Evolutionary conservation across 257 asterid species (phyloP).

Genomic region (Plantago elongata): DNA sequence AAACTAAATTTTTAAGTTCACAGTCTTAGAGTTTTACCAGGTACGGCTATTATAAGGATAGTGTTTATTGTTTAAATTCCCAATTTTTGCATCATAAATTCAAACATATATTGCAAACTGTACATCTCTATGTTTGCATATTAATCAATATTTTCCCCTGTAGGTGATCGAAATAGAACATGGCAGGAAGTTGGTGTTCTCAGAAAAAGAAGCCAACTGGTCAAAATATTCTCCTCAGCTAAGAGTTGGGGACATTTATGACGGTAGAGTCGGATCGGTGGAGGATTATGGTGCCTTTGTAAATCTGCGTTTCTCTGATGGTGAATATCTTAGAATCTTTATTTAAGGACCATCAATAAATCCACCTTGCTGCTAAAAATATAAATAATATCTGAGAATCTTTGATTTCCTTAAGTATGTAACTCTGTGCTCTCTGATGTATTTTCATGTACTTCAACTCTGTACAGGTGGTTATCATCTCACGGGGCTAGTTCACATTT

Average conservation of each 20-base stretch:
- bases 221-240: constrained; percentile 52
- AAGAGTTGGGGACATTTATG: constrained; percentile 56
- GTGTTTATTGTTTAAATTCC: too few species aligned
- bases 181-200: constrained; percentile 70
- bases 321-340: constrained; percentile 31
- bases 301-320: constrained; percentile 78
- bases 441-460: background rate
- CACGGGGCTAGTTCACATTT: constrained; percentile 89
- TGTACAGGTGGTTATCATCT: constrained; percentile 64
- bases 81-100: background rate
- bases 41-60: too few species aligned
- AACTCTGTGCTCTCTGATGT: background rate
- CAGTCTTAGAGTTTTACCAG: too few species aligned
- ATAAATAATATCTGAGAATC: background rate
- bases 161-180: constrained; percentile 88
- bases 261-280: constrained; percentile 73
- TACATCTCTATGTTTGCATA: background rate
- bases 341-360: too few species aligned
- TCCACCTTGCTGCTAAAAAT: too few species aligned
- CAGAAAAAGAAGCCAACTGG: constrained; percentile 90
- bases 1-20: too few species aligned
- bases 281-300: constrained; percentile 97
- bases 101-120: too few species aligned
- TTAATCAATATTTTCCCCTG: constrained; percentile 15
- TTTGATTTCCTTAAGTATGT: too few species aligned